These are phyloP conservation scores for Chamaenerion angustifolium DNA, from an alignment of 345 rosid genomes.

Conservation along the genomic window DNA sequence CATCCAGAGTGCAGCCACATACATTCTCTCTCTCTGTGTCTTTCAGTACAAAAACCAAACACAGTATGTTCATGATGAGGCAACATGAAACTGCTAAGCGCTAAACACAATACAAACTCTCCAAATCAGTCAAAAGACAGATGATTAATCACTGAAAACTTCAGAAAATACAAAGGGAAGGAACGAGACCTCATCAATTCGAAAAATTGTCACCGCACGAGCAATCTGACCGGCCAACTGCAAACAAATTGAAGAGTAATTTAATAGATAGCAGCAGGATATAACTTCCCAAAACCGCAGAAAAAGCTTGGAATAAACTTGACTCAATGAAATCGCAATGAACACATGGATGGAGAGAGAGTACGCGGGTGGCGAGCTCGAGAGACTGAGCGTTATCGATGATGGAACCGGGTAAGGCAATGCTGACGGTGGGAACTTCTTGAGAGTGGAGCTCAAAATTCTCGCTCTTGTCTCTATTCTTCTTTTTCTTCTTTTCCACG, in stretches of 20 bases:
- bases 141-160: background rate
- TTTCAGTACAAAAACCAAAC: too few relatives aligned
- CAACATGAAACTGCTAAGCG: too few relatives aligned
- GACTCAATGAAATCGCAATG: too few relatives aligned
- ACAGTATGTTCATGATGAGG: too few relatives aligned
- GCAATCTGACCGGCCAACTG: conserved; percentile 93
- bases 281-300: background rate
- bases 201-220: conserved; percentile 81
- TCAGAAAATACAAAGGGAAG: background rate
- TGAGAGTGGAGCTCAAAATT: conserved; percentile 8
- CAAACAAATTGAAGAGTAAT: conserved; percentile 1
- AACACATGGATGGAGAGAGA: too few relatives aligned
- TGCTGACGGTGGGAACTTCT: conserved; percentile 47
- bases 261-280: background rate
- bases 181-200: conserved; percentile 64
- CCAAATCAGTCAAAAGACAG: background rate
- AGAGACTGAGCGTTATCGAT: conserved; percentile 86
- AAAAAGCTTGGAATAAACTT: background rate
- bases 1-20: too few relatives aligned
- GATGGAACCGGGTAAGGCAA: conserved; percentile 93
- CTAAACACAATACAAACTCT: background rate
- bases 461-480: conserved; percentile 22
- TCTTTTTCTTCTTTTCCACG: background rate
- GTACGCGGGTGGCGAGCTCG: conserved; percentile 87
- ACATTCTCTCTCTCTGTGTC: too few relatives aligned